A percentile compares a stretch with the other conserved stretches of the same genome.
Conservation (phyloP, 2,329 filamentous ascomycete species). For the Scytalidium lignicola region DNA sequence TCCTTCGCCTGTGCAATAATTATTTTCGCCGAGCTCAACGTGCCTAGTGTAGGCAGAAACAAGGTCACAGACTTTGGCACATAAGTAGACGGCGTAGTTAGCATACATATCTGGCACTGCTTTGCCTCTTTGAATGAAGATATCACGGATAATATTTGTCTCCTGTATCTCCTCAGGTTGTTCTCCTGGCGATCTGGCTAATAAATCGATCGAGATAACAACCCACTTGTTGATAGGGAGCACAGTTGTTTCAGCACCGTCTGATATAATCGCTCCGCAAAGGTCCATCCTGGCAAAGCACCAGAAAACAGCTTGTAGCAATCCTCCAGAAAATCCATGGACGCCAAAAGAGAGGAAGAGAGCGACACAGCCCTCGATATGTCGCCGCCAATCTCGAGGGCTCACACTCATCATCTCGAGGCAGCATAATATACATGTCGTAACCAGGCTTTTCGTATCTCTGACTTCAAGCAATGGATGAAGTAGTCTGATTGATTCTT, state of each 20-base stretch:
- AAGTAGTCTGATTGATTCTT: slow-evolving; percentile 42
- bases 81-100: slow-evolving; percentile 54
- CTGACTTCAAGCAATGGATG: slow-evolving; percentile 37
- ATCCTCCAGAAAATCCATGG: slow-evolving; percentile 41
- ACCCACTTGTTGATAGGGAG: slow-evolving; percentile 46
- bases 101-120: slow-evolving; percentile 48
- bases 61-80: slow-evolving; percentile 45
- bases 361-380: slow-evolving; percentile 51
- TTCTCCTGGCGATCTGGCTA: slow-evolving; percentile 27
- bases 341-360: slow-evolving; percentile 46
- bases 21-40: slow-evolving; percentile 39
- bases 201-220: background rate
- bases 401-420: slow-evolving; percentile 44
- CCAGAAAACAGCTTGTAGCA: slow-evolving; percentile 51
- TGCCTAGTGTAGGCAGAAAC: slow-evolving; percentile 41
- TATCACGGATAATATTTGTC: slow-evolving; percentile 10
- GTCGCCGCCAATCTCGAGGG: slow-evolving; percentile 46
- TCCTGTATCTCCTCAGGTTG: slow-evolving; percentile 17
- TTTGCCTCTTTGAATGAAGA: slow-evolving; percentile 14
- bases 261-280: slow-evolving; percentile 48
- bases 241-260: slow-evolving; percentile 41
- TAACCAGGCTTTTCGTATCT: slow-evolving; percentile 40
- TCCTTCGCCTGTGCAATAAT: slow-evolving; percentile 35
- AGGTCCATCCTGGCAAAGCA: slow-evolving; percentile 54
- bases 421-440: slow-evolving; percentile 40